Evolutionary conservation across 495 filamentous ascomycete genomes (phyloP), one percentile per base, ranked within the genome.

Genomic region (Aspergillus funiculosus): DNA sequence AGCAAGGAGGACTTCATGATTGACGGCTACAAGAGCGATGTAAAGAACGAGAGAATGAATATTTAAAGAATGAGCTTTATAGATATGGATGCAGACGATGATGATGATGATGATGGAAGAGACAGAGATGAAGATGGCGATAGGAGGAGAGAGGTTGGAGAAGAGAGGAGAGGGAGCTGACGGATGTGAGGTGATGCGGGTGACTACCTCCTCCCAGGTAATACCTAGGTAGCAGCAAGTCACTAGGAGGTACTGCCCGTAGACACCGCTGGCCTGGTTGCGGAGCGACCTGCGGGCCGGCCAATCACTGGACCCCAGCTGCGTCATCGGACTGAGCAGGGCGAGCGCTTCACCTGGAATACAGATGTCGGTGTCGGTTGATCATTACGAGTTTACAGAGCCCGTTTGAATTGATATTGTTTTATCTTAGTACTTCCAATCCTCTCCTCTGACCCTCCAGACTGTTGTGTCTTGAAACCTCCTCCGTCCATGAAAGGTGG

Each of bases 1-100:
- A 88, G 76, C 51, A 83, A 59, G 52, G 84, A 71, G 68, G 82
- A 76, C 80, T 94, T 97, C 91, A 97, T 97, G 62, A 58, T 75
- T 59, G 57, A 52, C 48, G 26, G 47, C 41, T 43, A 25, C 30
- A 29, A 29, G 15, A 42, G 25, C 34, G 52, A 49, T 32, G 18
- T 43, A 38, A 46, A 21, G 27, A 44, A 34, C 26, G 41, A 46
- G 26, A 37, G 30, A 39, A 39, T 27, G 38, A 42, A 29, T n/a
- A n/a, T 25, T 20, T 29, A 48, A 49, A 36, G 39, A 47, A 37
- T 34, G 43, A 27, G 32, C 24, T 35, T 21, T 44, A 36, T 13
- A n/a, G 15, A 39, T 37, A 52, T 8, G 32, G 39, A 51, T 53
- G 39, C 48, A 39, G 42, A 56, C 48, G 53, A 53, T 50, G 54